Percentiles rank a stretch among this genome's conserved stretches.
These are phyloP conservation scores for Solanum infundibuliforme DNA, from an alignment of 257 asterid species.

Conservation along the genomic window DNA sequence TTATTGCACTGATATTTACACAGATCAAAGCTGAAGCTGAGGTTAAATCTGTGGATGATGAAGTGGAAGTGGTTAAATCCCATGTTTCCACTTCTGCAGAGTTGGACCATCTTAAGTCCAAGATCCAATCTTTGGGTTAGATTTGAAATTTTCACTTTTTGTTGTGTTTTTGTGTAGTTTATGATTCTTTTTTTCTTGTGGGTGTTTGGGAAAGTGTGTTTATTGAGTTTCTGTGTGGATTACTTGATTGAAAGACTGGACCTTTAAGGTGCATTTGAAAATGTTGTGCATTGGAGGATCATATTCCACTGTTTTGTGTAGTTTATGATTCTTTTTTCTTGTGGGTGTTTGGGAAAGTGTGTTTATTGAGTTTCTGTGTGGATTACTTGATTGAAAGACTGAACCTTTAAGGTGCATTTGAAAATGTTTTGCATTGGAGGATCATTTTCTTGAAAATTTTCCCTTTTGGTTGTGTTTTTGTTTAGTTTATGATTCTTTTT, in stretches of 20 bases:
- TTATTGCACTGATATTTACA: constrained; percentile 9
- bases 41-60: constrained; percentile 9
- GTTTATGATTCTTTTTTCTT: not conserved
- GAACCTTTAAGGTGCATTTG: not conserved
- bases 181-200: not conserved
- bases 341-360: not conserved
- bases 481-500: not conserved
- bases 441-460: not conserved
- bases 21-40: constrained; percentile 37
- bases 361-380: not conserved
- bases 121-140: constrained; percentile 70
- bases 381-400: not conserved
- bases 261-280: not conserved
- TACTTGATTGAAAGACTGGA: not conserved
- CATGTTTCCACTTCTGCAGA: constrained; percentile 26
- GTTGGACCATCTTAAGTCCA: constrained; percentile 40
- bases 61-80: constrained; percentile 26
- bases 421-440: not conserved
- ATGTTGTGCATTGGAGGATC: not conserved
- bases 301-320: not conserved
- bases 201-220: not conserved
- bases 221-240: not conserved
- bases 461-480: not conserved
- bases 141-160: not conserved
- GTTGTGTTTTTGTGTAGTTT: not conserved